Conservation (phyloP, 2,329 filamentous ascomycete genomes). For the Calonectria ilicicola region DNA sequence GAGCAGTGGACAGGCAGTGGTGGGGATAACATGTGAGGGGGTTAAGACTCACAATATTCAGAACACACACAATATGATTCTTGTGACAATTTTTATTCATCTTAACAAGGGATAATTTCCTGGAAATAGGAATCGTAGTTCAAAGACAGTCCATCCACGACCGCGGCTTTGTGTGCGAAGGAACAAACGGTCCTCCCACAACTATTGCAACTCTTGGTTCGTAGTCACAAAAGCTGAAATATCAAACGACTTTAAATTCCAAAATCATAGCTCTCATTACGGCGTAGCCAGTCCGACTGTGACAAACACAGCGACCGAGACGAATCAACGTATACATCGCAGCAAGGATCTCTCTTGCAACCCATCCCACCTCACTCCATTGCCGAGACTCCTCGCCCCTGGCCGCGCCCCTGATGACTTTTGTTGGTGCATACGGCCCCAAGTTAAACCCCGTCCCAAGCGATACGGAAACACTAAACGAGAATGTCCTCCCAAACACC, state of each 20-base stretch:
- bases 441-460: constrained; percentile 21
- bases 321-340: constrained; percentile 35
- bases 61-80: too few relatives aligned
- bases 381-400: constrained; percentile 22
- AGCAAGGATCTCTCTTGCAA: constrained; percentile 22
- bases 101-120: neutral
- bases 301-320: constrained; percentile 39
- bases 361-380: constrained; percentile 19
- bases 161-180: too few relatives aligned
- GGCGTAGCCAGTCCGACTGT: constrained; percentile 39
- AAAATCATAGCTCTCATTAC: constrained; percentile 48
- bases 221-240: neutral
- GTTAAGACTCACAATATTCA: too few relatives aligned
- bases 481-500: constrained; percentile 38
- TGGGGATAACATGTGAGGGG: neutral
- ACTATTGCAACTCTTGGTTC: too few relatives aligned
- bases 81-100: neutral
- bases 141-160: too few relatives aligned
- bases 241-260: constrained; percentile 4
- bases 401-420: constrained; percentile 8
- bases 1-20: neutral
- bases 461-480: constrained; percentile 25
- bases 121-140: neutral
- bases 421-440: constrained; percentile 27
- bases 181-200: too few relatives aligned